Conservation (phyloP, 768 basidiomycete species). For the Auricularia auricula-judae region DNA sequence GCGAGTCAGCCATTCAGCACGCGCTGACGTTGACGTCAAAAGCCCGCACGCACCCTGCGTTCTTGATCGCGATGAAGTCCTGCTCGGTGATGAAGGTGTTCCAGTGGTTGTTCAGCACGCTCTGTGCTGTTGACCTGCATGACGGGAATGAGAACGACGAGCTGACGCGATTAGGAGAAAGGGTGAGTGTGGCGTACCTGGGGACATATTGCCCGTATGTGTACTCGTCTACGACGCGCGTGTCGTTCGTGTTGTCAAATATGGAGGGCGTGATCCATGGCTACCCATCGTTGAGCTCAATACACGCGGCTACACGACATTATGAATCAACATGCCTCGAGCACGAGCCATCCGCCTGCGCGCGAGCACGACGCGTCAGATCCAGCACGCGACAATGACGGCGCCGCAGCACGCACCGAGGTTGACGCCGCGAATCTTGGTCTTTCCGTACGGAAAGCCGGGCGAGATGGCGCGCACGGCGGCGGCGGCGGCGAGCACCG, state of each 20-base stretch:
- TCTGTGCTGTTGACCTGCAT: slow-evolving; percentile 29
- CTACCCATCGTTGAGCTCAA: slow-evolving; percentile 14
- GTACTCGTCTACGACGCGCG: slow-evolving; percentile 61
- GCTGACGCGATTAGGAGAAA: not conserved
- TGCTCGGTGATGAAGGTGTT: slow-evolving; percentile 54
- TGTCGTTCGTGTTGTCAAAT: slow-evolving; percentile 54
- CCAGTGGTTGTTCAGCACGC: slow-evolving; percentile 58
- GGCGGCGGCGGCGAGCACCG: not conserved
- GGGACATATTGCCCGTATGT: slow-evolving; percentile 62
- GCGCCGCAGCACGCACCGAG: slow-evolving; percentile 26
- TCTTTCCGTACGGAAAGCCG: slow-evolving; percentile 61
- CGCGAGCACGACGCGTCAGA: not conserved
- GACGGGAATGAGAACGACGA: not conserved
- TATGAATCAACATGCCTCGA: slow-evolving; percentile 34
- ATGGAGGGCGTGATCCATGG: slow-evolving; percentile 74
- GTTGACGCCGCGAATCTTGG: slow-evolving; percentile 75
- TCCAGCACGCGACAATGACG: not conserved
- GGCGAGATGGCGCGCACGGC: slow-evolving; percentile 24
- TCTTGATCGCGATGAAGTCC: slow-evolving; percentile 67
- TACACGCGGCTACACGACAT: slow-evolving; percentile 29
- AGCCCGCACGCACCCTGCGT: slow-evolving; percentile 44
- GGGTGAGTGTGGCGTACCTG: slow-evolving; percentile 1
- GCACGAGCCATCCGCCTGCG: slow-evolving; percentile 42
- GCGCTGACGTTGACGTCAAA: slow-evolving; percentile 10
- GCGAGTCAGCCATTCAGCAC: slow-evolving; percentile 5